Conservation (phyloP, 495 filamentous ascomycete species). For the Sordaria brevicollis region DNA sequence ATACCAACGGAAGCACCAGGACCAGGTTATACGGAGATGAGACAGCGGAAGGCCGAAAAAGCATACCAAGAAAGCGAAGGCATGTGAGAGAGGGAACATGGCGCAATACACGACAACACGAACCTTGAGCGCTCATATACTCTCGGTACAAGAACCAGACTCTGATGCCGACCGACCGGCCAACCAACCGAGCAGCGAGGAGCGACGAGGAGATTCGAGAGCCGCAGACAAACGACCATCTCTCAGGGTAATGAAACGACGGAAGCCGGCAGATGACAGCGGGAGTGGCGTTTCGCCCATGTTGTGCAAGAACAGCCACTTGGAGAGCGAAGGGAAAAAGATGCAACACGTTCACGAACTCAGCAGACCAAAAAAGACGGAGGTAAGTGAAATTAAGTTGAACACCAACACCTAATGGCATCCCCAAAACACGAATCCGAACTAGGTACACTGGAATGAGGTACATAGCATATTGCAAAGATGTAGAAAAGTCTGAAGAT, state of each 20-base stretch:
- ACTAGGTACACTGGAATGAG: neutral
- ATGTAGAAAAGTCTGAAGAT: neutral
- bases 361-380: neutral
- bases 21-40: neutral
- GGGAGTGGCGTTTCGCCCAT: neutral
- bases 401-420: neutral
- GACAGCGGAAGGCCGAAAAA: neutral
- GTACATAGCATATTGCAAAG: neutral
- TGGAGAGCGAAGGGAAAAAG: neutral
- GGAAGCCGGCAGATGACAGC: neutral
- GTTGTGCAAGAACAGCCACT: neutral
- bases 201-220: neutral
- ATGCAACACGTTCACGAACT: neutral
- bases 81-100: neutral
- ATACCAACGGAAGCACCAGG: too few species aligned
- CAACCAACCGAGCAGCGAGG: neutral
- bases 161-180: neutral
- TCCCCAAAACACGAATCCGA: neutral
- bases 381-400: neutral
- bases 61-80: neutral
- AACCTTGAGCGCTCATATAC: neutral
- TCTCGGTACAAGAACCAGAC: neutral
- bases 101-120: neutral
- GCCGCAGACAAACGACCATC: neutral
- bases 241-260: neutral